Base-by-base conservation (phyloP, 2,329 filamentous ascomycete genomes). In the Fusarium staphyleae region DNA sequence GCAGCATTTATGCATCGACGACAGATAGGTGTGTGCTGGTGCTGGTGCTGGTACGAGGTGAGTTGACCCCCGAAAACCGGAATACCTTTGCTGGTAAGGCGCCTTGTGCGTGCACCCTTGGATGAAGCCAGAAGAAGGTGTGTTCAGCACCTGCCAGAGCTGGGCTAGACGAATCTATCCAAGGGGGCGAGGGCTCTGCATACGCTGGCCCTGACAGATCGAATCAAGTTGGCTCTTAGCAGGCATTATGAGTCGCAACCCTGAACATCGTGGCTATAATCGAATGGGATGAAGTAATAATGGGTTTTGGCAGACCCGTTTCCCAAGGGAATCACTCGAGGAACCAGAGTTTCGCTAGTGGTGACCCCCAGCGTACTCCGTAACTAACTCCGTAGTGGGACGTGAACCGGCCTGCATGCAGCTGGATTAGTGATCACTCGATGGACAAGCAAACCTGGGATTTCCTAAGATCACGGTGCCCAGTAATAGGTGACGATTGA, bases 221-320 rank as follows among this genome's bases (percentile, higher is more conserved):
- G 49, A 50, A 34, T 40, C 44, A 44, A 49, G 50, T 39, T 49
- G 55, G 53, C 56, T 4, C 42, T 35, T 48, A 55, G 46, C 62
- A 66, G 50, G 63, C 63, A 66, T 64, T 36, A 40, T 66, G 64
- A 66, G 62, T 66, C 62, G 62, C 46, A 48, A 49, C 47, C 54
- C 49, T 54, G 48, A 19, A 41, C 40, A 52, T 28, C 45, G 48
- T 19, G 37, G 55, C 59, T 65, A 56, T 63, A 63, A 59, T 56
- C 59, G 58, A 62, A 54, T 34, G 48, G 52, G 47, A 55, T 58
- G 61, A 48, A 54, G 46, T 39, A 55, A 44, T 60, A 62, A 43
- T 42, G 40, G 63, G 51, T 29, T 46, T 36, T 55, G 43, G 43
- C 33, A 49, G 50, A 57, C 52, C 57, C 48, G 52, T 57, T 58